Conservation (phyloP, 2,329 filamentous ascomycete genomes). For the Aureobasidium uvarum region DNA sequence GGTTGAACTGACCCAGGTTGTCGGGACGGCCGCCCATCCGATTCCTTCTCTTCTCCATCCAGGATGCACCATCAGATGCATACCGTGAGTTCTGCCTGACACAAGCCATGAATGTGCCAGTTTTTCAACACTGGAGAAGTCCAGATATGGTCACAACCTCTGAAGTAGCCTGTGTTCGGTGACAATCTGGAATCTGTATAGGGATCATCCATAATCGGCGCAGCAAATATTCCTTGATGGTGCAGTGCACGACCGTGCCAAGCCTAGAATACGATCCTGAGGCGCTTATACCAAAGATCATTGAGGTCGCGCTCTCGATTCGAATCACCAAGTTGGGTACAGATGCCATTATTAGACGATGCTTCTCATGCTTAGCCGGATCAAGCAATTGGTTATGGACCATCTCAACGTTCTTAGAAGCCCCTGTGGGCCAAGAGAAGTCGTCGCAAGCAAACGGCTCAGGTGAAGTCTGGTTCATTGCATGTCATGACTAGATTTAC, state of each 20-base stretch:
- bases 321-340: not conserved
- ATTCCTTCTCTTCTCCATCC: too few relatives aligned
- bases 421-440: not conserved
- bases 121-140: not conserved
- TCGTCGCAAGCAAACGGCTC: not conserved
- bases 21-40: not conserved
- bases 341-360: not conserved
- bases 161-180: not conserved
- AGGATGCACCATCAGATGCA: not conserved
- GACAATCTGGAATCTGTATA: not conserved
- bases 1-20: not conserved
- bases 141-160: not conserved
- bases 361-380: not conserved
- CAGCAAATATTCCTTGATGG: not conserved
- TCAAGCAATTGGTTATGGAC: not conserved
- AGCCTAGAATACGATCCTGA: not conserved
- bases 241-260: not conserved
- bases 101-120: too few relatives aligned
- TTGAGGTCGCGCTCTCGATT: not conserved
- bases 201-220: not conserved
- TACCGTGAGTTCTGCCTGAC: not conserved
- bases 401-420: not conserved
- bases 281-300: not conserved
- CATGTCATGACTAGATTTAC: not conserved
- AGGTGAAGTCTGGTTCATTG: not conserved